Base-by-base conservation (phyloP, 2,329 filamentous ascomycete genomes). In the Sclerotinia subarctica region DNA sequence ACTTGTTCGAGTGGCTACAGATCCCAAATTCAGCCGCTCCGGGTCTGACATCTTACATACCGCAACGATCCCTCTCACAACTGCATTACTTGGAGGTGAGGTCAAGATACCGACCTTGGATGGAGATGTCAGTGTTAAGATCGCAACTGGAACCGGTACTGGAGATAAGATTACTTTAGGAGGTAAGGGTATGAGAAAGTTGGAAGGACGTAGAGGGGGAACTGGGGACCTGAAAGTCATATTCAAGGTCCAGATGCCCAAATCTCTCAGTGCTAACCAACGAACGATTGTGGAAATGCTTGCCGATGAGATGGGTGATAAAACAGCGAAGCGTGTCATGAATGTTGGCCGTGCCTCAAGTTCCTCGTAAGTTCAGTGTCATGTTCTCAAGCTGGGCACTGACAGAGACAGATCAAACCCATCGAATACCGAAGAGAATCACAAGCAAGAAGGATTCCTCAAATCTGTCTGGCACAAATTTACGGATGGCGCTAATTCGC, bases 21-120 rank as follows among this genome's bases (percentile, higher is more conserved):
- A 99, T 78, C 86, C 91, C 52, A 93, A 94, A 77, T 99, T 98
- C 82, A 92, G 88, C 72, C 90, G 95, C 69, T 86, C 88, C 58
- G 95, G 95, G 57, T 90, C 93, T 60, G 93, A 99, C 77, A 91
- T 99, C 60, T 85, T 97, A 6, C 95, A 98, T 81, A 98, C 94
- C 1, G 93, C 95, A 19, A 89, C 88, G 15, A 90, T 99, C 70
- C 94, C 95, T 21, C 84, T 99, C 67, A 98, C 95, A 4, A 99
- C 95, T 13, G 95, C 95, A 8, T 81, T 97, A 26, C 86, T 99
- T 0, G 95, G 95, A 74, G 95, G 95, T 68, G 93, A 97, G 78
- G 91, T 96, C 70, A 88, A 85, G 17, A 87, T 99, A 32, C 95
- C 95, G 2, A 99, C 95, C 0, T 84, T 99, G 32, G 93, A 97